Percentiles rank a stretch among this genome's conserved stretches.
phyloP scores from a whole-genome alignment of 2,329 filamentous ascomycete species.

The Graphium sp. region DNA sequence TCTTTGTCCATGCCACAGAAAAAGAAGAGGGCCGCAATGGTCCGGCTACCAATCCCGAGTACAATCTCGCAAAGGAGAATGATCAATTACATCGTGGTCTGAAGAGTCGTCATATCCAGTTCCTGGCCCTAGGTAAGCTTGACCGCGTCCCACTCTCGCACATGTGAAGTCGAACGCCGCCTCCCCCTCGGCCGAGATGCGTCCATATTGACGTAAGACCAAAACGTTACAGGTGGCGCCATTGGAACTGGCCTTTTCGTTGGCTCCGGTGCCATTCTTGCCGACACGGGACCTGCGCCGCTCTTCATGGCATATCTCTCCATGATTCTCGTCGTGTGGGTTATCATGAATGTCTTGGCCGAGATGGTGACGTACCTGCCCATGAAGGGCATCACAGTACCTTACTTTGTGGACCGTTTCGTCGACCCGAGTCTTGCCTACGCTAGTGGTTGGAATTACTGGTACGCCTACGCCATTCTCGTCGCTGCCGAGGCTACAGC shows the following conservation, averaged over 20 bases:
- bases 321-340: slow-evolving; percentile 36
- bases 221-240: slow-evolving; percentile 19
- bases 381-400: slow-evolving; percentile 36
- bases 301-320: slow-evolving; percentile 51
- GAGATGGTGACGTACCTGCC: slow-evolving; percentile 39
- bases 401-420: slow-evolving; percentile 37
- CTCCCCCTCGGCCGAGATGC: too few relatives aligned
- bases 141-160: too few relatives aligned
- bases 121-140: slow-evolving; percentile 39
- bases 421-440: slow-evolving; percentile 39
- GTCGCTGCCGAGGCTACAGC: slow-evolving; percentile 41
- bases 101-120: slow-evolving; percentile 43
- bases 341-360: slow-evolving; percentile 34
- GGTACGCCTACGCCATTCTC: slow-evolving; percentile 42
- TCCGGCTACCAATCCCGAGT: slow-evolving; percentile 15
- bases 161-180: too few relatives aligned
- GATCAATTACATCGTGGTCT: slow-evolving; percentile 36
- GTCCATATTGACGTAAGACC: neutral
- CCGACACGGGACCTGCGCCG: slow-evolving; percentile 42
- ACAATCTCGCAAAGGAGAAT: slow-evolving; percentile 17
- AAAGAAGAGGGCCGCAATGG: too few relatives aligned
- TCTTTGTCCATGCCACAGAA: too few relatives aligned
- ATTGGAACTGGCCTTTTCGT: slow-evolving; percentile 51
- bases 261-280: slow-evolving; percentile 39
- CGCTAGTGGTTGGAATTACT: slow-evolving; percentile 43